Conservation (phyloP, 352 stramenopile species). For the Pythium dissotocum region DNA sequence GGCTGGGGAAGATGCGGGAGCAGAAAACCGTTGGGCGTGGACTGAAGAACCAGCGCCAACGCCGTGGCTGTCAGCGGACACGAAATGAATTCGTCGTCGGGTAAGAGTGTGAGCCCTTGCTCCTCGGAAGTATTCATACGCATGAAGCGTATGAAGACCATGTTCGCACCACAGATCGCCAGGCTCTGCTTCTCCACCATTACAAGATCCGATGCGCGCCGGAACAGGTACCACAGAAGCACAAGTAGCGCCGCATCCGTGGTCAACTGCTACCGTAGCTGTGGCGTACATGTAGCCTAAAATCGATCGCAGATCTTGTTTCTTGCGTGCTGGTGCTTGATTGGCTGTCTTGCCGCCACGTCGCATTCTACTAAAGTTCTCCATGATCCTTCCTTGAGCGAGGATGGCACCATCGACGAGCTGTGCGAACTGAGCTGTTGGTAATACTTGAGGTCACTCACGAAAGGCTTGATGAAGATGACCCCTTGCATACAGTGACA, state of each 20-base stretch:
- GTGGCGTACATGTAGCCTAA: constrained; percentile 11
- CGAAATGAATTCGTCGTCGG: constrained; percentile 1
- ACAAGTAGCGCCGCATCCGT: constrained; percentile 19
- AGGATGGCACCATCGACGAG: constrained; percentile 16
- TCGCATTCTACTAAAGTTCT: constrained; percentile 5
- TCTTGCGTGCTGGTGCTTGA: constrained; percentile 14
- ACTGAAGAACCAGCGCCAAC: constrained; percentile 18
- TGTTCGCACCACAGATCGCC: constrained; percentile 14
- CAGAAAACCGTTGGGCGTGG: not conserved
- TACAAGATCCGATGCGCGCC: constrained; percentile 21
- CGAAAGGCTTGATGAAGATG: constrained; percentile 13
- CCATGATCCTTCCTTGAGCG: constrained; percentile 9
- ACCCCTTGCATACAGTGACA: constrained; percentile 19
- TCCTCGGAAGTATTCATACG: constrained; percentile 30
- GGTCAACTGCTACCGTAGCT: not conserved
- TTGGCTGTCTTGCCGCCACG: constrained; percentile 4
- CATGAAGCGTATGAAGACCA: constrained; percentile 27
- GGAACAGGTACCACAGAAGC: constrained; percentile 28
- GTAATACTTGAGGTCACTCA: constrained; percentile 18
- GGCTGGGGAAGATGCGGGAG: constrained; percentile 10
- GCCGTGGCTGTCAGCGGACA: constrained; percentile 16
- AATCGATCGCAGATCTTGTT: constrained; percentile 11
- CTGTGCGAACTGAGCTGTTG: constrained; percentile 2
- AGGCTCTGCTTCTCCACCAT: constrained; percentile 24
- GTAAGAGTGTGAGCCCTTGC: constrained; percentile 24